Evolutionary conservation across 2,329 filamentous ascomycete genomes (phyloP).

Genomic region (Grosmannia clavigera): DNA sequence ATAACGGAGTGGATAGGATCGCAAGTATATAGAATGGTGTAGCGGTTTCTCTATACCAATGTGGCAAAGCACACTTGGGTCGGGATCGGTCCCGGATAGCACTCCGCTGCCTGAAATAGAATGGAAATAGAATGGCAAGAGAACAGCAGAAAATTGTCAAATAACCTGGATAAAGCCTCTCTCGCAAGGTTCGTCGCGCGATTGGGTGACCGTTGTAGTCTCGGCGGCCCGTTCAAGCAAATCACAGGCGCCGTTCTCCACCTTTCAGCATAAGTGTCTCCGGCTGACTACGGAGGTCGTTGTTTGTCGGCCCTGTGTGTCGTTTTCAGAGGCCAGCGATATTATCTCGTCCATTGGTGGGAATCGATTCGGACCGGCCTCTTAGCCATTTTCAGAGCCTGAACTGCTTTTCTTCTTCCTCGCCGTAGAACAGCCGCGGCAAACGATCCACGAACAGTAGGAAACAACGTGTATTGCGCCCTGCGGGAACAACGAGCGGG

Average conservation of each 20-base stretch:
- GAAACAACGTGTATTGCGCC: background rate
- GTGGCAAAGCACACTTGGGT: too few species aligned
- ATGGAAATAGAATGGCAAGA: background rate
- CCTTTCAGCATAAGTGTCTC: background rate
- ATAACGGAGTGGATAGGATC: too few species aligned
- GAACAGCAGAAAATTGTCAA: too few species aligned
- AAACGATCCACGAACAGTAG: background rate
- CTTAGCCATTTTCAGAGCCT: background rate
- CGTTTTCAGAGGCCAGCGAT: background rate
- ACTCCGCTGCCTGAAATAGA: too few species aligned
- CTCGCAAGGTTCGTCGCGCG: background rate
- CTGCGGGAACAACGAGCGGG: background rate
- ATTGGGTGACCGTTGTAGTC: background rate
- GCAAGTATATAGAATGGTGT: too few species aligned
- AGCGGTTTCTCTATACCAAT: too few species aligned
- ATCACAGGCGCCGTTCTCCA: background rate
- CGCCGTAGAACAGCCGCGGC: background rate
- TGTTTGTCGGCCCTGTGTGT: background rate
- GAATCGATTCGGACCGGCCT: background rate
- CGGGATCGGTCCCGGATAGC: too few species aligned
- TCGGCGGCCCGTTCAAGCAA: background rate
- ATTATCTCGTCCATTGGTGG: background rate
- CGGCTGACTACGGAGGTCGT: background rate
- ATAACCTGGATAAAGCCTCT: too few species aligned
- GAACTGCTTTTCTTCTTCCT: background rate